phyloP scores from a whole-genome alignment of 306 rosid species.

The Castanopsis chinensis region DNA sequence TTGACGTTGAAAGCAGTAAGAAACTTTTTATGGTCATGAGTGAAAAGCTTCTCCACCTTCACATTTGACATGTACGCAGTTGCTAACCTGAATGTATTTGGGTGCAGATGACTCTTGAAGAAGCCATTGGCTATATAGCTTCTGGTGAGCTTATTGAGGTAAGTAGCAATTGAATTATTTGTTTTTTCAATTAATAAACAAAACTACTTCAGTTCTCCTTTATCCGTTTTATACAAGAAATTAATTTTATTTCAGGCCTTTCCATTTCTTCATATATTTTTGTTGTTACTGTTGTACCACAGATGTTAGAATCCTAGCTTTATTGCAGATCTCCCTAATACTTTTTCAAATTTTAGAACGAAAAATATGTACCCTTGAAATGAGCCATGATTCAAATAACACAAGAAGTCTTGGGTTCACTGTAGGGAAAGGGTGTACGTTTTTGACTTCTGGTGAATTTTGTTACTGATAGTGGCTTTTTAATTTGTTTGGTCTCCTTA shows the following conservation, averaged over 20 bases:
- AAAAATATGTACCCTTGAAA: not conserved
- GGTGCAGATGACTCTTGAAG: constrained; percentile 92
- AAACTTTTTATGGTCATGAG: not conserved
- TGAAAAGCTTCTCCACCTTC: not conserved
- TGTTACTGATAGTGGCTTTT: not conserved
- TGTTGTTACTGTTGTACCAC: not conserved
- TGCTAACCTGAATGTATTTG: constrained; percentile 30
- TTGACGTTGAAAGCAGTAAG: not conserved
- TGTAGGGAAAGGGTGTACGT: not conserved
- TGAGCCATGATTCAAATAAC: too few species aligned
- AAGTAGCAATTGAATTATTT: constrained; percentile 4
- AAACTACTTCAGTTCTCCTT: not conserved
- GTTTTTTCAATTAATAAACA: not conserved
- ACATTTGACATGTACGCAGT: not conserved
- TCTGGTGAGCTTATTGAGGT: constrained; percentile 97
- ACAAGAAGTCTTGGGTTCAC: too few species aligned
- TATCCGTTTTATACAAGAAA: not conserved
- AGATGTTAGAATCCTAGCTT: not conserved
- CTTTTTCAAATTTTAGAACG: not conserved
- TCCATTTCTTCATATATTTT: not conserved
- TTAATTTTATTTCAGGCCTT: not conserved
- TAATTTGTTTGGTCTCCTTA: not conserved
- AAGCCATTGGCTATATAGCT: constrained; percentile 95
- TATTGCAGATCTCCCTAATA: not conserved
- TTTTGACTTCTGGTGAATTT: not conserved